These are phyloP conservation scores for Lactuca sativa DNA, from an alignment of 129 eudicot species.

Conservation along the genomic window DNA sequence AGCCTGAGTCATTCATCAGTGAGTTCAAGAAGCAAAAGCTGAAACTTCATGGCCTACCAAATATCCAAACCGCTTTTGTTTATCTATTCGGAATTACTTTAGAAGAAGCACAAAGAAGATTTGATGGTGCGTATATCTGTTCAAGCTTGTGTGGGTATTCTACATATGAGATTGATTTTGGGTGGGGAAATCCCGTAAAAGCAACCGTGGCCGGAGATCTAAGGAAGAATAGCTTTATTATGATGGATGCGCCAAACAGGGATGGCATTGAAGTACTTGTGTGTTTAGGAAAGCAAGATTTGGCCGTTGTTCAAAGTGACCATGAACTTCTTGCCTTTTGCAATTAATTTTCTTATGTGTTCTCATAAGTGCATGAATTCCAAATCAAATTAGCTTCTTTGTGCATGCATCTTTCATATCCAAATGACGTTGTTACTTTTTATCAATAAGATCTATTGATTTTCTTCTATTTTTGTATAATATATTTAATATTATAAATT, in stretches of 20 bases:
- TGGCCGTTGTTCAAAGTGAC: too few species aligned
- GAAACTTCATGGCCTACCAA: conserved; percentile 5
- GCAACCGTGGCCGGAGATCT: not conserved
- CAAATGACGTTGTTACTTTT: too few species aligned
- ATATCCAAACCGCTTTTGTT: not conserved
- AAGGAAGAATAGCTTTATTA: not conserved
- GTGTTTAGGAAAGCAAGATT: too few species aligned
- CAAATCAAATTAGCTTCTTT: too few species aligned
- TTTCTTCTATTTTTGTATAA: too few species aligned
- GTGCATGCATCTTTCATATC: too few species aligned
- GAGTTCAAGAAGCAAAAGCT: conserved; percentile 4
- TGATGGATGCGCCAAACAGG: not conserved
- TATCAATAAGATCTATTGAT: too few species aligned
- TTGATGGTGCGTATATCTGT: not conserved
- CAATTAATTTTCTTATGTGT: too few species aligned
- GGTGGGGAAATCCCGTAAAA: not conserved
- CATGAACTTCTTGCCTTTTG: too few species aligned
- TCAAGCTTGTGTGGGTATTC: conserved; percentile 26
- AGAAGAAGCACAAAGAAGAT: not conserved
- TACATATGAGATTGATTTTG: conserved; percentile 11
- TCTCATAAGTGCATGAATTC: too few species aligned
- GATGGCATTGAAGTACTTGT: conserved; percentile 37
- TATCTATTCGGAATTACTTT: not conserved
- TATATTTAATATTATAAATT: too few species aligned
- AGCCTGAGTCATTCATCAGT: not conserved